These are phyloP conservation scores for Diaporthe aspalathi DNA, from an alignment of 2,329 filamentous ascomycete genomes.

Conservation along the genomic window DNA sequence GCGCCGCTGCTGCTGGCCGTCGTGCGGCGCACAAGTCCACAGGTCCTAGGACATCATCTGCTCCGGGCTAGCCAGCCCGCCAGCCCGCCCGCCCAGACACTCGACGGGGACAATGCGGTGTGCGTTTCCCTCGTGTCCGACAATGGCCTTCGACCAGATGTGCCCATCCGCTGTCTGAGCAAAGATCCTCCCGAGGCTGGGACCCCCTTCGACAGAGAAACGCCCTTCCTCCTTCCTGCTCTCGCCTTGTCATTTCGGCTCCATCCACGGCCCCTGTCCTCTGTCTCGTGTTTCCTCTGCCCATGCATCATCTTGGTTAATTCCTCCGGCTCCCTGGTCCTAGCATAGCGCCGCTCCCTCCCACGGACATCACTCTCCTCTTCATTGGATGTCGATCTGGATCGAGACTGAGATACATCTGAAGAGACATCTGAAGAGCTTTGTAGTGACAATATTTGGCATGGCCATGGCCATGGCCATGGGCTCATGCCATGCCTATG, in stretches of 20 bases:
- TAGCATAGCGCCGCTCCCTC: constrained; percentile 28
- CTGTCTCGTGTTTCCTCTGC: constrained; percentile 26
- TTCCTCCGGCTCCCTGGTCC: constrained; percentile 36
- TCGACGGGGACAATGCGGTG: constrained; percentile 34
- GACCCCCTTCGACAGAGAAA: not conserved
- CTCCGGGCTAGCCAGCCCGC: constrained; percentile 6
- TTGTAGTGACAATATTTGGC: not conserved
- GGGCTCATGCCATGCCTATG: not conserved
- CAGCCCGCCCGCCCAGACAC: constrained; percentile 19
- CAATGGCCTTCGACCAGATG: constrained; percentile 32
- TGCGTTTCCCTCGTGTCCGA: constrained; percentile 33
- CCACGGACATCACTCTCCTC: constrained; percentile 1
- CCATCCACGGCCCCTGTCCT: constrained; percentile 25
- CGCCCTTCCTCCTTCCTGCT: not conserved
- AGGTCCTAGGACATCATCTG: constrained; percentile 24
- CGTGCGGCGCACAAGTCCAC: constrained; percentile 15
- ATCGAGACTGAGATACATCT: not conserved
- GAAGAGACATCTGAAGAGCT: not conserved
- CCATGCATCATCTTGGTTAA: constrained; percentile 32
- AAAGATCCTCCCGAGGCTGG: not conserved
- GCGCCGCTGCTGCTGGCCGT: constrained; percentile 33
- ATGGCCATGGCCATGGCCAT: not conserved
- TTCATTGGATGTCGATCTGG: constrained; percentile 1
- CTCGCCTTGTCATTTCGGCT: not conserved
- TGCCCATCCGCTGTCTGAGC: constrained; percentile 12